Conservation (phyloP, 768 basidiomycete species). For the Megacollybia marginata region DNA sequence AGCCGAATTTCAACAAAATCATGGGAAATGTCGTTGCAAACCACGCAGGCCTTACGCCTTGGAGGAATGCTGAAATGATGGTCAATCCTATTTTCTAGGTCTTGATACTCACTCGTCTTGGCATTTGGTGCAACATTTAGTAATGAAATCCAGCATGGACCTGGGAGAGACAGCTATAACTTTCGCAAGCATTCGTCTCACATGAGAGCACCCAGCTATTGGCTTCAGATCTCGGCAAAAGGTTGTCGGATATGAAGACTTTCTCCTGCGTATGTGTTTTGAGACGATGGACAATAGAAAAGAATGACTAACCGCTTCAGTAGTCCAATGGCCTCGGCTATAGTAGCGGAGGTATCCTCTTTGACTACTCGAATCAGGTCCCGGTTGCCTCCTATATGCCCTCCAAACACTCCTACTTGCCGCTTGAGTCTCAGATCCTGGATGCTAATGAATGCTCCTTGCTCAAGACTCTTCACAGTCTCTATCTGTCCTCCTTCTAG, state of each 20-base stretch:
- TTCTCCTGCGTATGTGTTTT: too few species aligned
- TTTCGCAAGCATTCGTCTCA: too few species aligned
- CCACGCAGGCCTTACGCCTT: neutral
- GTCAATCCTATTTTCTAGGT: too few species aligned
- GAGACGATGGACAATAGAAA: too few species aligned
- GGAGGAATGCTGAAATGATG: neutral
- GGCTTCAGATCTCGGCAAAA: too few species aligned
- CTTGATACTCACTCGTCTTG: neutral
- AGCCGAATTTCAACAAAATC: neutral
- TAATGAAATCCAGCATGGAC: neutral
- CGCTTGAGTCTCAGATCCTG: neutral
- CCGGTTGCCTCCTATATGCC: neutral
- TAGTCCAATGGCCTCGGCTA: too few species aligned
- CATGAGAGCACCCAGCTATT: too few species aligned
- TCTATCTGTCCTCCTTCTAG: neutral
- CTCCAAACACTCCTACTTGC: neutral
- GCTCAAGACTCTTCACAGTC: neutral
- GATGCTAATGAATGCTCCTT: neutral
- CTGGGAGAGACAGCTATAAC: too few species aligned
- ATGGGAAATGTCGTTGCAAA: neutral
- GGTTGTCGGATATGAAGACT: too few species aligned
- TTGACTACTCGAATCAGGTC: neutral
- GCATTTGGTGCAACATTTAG: neutral
- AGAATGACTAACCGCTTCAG: too few species aligned
- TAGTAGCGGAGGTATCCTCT: too few species aligned